Evolutionary conservation across 257 asterid species (phyloP).

Genomic region (Forsythia suspensa): DNA sequence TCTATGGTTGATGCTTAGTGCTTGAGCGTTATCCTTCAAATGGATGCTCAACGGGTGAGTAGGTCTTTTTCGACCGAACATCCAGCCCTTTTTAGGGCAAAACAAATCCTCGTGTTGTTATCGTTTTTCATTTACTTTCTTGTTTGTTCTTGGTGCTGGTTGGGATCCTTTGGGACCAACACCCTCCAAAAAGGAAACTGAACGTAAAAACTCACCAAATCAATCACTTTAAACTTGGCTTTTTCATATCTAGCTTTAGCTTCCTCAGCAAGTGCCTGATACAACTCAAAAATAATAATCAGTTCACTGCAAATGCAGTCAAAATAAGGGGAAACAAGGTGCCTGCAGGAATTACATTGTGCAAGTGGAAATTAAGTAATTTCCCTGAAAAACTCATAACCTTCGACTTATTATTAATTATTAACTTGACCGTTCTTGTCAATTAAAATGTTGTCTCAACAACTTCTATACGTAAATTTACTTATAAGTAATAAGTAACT

Average conservation of each 20-base stretch:
- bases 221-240: constrained; percentile 40
- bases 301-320: not conserved
- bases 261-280: constrained; percentile 55
- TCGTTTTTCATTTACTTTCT: too few relatives aligned
- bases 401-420: constrained; percentile 7
- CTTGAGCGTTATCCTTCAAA: too few relatives aligned
- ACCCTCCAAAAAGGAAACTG: not conserved
- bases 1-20: too few relatives aligned
- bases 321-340: not conserved
- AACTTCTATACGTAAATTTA: not conserved
- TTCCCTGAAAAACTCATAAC: not conserved
- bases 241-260: constrained; percentile 55
- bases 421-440: not conserved
- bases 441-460: constrained; percentile 13
- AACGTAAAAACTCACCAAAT: constrained; percentile 33
- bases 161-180: too few relatives aligned
- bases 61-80: too few relatives aligned
- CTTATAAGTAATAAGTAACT: not conserved
- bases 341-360: not conserved
- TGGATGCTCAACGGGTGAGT: too few relatives aligned
- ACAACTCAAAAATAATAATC: not conserved
- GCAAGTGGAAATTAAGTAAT: not conserved
- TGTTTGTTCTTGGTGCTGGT: too few relatives aligned
- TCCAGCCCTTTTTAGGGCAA: too few relatives aligned
- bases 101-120: too few relatives aligned